phyloP scores from a whole-genome alignment of 2,329 filamentous ascomycete genomes.

The Cladobotryum mycophilum region DNA sequence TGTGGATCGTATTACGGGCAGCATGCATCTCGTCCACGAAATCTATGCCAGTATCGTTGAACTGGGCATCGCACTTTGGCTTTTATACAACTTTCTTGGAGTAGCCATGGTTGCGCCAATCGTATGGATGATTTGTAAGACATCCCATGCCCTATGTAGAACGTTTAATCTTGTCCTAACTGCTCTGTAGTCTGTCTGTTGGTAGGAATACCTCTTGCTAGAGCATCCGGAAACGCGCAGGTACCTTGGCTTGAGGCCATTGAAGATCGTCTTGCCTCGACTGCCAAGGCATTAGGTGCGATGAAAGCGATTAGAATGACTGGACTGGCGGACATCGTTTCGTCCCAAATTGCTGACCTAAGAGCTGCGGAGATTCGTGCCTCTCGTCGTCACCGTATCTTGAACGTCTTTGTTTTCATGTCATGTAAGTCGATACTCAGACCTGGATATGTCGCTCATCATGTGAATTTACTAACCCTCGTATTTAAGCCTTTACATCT shows the following conservation, averaged over 20 bases:
- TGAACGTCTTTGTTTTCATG: constrained; percentile 17
- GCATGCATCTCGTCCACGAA: constrained; percentile 25
- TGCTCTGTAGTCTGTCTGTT: constrained; percentile 7
- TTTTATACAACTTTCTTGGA: constrained; percentile 23
- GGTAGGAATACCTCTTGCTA: constrained; percentile 17
- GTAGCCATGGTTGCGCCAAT: constrained; percentile 18
- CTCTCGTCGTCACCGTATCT: constrained; percentile 21
- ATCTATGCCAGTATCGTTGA: constrained; percentile 31
- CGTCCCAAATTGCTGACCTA: constrained; percentile 26
- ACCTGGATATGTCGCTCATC: too few species aligned
- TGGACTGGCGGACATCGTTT: constrained; percentile 30
- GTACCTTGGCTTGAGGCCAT: constrained; percentile 22
- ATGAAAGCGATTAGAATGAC: constrained; percentile 40
- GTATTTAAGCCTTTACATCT: too few species aligned
- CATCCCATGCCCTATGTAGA: neutral
- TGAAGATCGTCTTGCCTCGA: constrained; percentile 20
- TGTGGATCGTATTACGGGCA: constrained; percentile 28
- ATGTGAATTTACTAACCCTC: too few species aligned
- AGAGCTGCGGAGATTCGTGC: constrained; percentile 30
- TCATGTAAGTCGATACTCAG: too few species aligned
- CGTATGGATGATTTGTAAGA: constrained; percentile 16
- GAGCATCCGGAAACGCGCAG: constrained; percentile 17
- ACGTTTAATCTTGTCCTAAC: neutral
- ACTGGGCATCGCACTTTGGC: constrained; percentile 26
- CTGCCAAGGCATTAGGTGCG: constrained; percentile 16